These are phyloP conservation scores for Pascua guehoae DNA, from an alignment of 1,284 basidiomycete species.

Conservation along the genomic window DNA sequence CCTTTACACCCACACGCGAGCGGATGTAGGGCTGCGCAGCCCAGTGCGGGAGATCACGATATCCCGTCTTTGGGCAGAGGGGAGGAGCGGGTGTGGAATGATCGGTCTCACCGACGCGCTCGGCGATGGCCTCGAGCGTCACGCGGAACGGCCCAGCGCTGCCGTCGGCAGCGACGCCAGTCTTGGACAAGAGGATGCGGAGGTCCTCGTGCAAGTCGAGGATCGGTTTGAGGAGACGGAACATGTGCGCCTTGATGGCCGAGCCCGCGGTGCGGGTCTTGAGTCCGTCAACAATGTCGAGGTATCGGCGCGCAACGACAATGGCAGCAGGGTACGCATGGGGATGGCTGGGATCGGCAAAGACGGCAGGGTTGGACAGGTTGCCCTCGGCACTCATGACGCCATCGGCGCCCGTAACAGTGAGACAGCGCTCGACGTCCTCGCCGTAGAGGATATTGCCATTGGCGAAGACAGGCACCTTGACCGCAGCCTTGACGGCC, in stretches of 20 bases:
- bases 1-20: conserved; percentile 31
- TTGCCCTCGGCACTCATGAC: conserved; percentile 96
- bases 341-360: conserved; percentile 52
- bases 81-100: conserved; percentile 29
- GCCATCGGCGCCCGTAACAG: conserved; percentile 78
- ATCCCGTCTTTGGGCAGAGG: conserved; percentile 33
- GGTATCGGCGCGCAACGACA: conserved; percentile 76
- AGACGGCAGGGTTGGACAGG: conserved; percentile 87
- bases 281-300: conserved; percentile 70
- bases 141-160: conserved; percentile 51
- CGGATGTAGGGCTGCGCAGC: conserved; percentile 81
- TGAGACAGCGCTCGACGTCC: conserved; percentile 74
- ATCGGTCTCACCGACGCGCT: conserved; percentile 44
- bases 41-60: conserved; percentile 70
- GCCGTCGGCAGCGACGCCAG: conserved; percentile 34
- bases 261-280: conserved; percentile 68
- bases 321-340: conserved; percentile 61
- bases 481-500: conserved; percentile 80
- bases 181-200: conserved; percentile 55
- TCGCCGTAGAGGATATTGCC: conserved; percentile 86
- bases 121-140: conserved; percentile 65
- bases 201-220: conserved; percentile 68
- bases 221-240: conserved; percentile 82
- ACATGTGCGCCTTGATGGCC: conserved; percentile 87
- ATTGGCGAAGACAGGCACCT: conserved; percentile 92